These are phyloP conservation scores for Phytomonas francai DNA, from an alignment of 208 protist genomes.

Conservation along the genomic window DNA sequence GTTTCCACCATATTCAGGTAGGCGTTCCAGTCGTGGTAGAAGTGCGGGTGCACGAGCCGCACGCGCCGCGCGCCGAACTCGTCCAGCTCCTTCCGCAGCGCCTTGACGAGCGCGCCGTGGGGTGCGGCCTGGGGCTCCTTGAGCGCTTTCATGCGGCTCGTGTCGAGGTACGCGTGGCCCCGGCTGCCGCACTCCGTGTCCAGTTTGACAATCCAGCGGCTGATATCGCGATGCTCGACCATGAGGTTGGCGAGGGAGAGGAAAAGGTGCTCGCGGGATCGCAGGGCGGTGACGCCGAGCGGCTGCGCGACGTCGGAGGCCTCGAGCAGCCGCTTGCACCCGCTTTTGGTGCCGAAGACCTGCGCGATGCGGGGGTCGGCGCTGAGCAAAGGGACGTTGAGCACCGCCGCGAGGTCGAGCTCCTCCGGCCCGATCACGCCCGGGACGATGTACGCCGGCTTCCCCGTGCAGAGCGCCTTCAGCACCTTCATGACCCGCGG, in stretches of 20 bases:
- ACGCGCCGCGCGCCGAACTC: slow-evolving; percentile 59
- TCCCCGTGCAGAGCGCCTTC: slow-evolving; percentile 43
- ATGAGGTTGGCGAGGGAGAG: slow-evolving; percentile 59
- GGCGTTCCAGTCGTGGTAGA: slow-evolving; percentile 78
- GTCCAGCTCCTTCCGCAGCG: slow-evolving; percentile 55
- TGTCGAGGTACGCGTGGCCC: slow-evolving; percentile 86
- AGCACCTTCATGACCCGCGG: slow-evolving; percentile 80
- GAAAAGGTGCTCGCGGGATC: slow-evolving; percentile 47
- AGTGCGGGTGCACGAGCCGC: slow-evolving; percentile 59
- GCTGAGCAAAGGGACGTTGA: slow-evolving; percentile 82
- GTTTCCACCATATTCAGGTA: slow-evolving; percentile 70
- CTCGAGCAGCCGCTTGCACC: slow-evolving; percentile 60
- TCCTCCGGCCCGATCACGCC: slow-evolving; percentile 84
- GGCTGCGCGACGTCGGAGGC: slow-evolving; percentile 70
- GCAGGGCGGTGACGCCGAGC: slow-evolving; percentile 45
- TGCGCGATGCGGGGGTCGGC: slow-evolving; percentile 69
- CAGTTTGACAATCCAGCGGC: slow-evolving; percentile 86
- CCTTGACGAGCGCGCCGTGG: slow-evolving; percentile 13
- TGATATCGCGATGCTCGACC: slow-evolving; percentile 50
- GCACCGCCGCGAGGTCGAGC: slow-evolving; percentile 62
- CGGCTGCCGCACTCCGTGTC: slow-evolving; percentile 84
- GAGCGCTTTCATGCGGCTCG: slow-evolving; percentile 41
- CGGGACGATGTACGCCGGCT: slow-evolving; percentile 74
- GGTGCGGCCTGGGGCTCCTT: neutral
- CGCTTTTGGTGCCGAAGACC: slow-evolving; percentile 82